phyloP scores from a whole-genome alignment of 176 grass and related monocot species.

The Lolium rigidum region DNA sequence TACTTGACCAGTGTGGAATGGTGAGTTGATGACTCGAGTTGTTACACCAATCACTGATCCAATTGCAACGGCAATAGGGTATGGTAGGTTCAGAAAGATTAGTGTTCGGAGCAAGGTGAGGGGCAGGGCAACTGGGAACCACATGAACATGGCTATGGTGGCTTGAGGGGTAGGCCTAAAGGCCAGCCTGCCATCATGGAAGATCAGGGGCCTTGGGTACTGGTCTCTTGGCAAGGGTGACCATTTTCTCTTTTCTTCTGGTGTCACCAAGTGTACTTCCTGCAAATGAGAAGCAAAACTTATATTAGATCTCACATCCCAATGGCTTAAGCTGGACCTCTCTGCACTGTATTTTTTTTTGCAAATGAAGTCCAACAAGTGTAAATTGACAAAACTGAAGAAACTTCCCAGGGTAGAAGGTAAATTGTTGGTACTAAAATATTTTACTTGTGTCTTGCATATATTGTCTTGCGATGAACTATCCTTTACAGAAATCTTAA shows the following conservation, averaged over 20 bases:
- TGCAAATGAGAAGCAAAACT: constrained; percentile 37
- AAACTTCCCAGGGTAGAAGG: background rate
- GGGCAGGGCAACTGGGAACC: constrained; percentile 63
- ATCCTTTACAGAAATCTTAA: background rate
- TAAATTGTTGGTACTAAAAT: background rate
- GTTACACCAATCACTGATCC: constrained; percentile 47
- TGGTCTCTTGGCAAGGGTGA: constrained; percentile 54
- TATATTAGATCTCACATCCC: background rate
- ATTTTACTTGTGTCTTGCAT: background rate
- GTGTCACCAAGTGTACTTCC: constrained; percentile 62
- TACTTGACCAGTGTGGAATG: background rate
- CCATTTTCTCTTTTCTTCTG: constrained; percentile 69
- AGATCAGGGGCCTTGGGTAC: constrained; percentile 71
- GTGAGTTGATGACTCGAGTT: constrained; percentile 45
- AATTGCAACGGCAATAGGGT: constrained; percentile 52
- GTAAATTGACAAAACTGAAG: background rate
- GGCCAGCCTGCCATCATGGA: constrained; percentile 90
- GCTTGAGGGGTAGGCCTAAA: constrained; percentile 69
- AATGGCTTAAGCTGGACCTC: background rate
- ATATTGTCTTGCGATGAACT: constrained; percentile 13
- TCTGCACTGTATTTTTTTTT: background rate
- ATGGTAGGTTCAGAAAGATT: constrained; percentile 59
- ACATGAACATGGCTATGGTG: constrained; percentile 74
- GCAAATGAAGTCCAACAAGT: background rate
- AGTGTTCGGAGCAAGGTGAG: constrained; percentile 62